Percentiles rank a stretch among this genome's conserved stretches.
These are phyloP conservation scores for Fusarium protoensiforme DNA, from an alignment of 2,329 filamentous ascomycete species.

Conservation along the genomic window DNA sequence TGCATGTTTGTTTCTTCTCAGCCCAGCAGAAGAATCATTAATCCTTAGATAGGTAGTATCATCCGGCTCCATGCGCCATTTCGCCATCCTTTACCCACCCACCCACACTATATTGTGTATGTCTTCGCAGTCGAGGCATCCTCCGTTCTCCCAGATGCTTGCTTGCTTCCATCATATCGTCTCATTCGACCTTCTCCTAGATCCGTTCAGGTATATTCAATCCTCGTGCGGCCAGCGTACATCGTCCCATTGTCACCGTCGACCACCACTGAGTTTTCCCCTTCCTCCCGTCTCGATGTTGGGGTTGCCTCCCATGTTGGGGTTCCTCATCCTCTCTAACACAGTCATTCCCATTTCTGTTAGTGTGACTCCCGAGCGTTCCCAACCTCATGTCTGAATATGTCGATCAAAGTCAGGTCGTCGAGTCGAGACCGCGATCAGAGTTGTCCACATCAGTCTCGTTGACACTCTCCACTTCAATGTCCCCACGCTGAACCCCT, in stretches of 20 bases:
- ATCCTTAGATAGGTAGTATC: background rate
- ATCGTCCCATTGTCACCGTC: slow-evolving; percentile 19
- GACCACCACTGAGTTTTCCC: slow-evolving; percentile 7
- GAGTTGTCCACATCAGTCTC: slow-evolving; percentile 2
- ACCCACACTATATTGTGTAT: background rate
- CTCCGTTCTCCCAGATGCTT: slow-evolving; percentile 10
- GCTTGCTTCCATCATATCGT: slow-evolving; percentile 23
- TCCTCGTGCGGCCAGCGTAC: slow-evolving; percentile 32
- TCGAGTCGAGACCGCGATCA: background rate
- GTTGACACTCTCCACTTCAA: slow-evolving; percentile 2
- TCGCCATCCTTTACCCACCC: background rate
- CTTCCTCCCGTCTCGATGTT: slow-evolving; percentile 5
- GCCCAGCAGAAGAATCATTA: background rate
- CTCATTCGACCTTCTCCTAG: slow-evolving; percentile 10
- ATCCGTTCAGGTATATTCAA: slow-evolving; percentile 36
- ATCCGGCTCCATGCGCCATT: slow-evolving; percentile 7
- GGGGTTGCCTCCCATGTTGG: background rate
- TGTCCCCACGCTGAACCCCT: slow-evolving; percentile 15
- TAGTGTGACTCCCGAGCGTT: background rate
- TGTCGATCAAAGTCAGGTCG: background rate
- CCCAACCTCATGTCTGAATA: background rate
- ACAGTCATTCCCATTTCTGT: background rate
- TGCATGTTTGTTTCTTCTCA: slow-evolving; percentile 1
- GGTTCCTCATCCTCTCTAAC: background rate
- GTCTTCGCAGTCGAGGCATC: background rate